phyloP scores from a whole-genome alignment of 2,329 filamentous ascomycete genomes.

The Dothiorella sarmentorum region DNA sequence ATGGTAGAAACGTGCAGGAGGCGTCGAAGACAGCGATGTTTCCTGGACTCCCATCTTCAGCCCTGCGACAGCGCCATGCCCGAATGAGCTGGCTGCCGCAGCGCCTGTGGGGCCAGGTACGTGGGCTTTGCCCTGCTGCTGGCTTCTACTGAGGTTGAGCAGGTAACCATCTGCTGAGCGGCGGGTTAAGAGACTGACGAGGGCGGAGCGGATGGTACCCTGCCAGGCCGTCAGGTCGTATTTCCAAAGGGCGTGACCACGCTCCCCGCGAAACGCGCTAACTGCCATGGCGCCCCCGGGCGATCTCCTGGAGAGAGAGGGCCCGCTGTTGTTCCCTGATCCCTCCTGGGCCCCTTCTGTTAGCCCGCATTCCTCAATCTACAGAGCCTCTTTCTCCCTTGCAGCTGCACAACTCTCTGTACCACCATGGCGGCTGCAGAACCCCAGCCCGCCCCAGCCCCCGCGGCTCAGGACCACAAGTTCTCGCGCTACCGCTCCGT shows the following conservation, averaged over 20 bases:
- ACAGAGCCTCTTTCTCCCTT: conserved; percentile 22
- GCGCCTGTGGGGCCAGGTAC: too few relatives aligned
- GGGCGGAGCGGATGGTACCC: neutral
- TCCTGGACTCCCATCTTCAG: neutral
- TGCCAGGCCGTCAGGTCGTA: neutral
- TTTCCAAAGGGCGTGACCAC: neutral
- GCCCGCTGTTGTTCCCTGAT: neutral
- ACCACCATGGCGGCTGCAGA: conserved; percentile 23
- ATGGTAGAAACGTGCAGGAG: neutral
- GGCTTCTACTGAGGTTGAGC: too few relatives aligned
- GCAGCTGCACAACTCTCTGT: conserved; percentile 18
- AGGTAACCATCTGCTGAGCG: too few relatives aligned
- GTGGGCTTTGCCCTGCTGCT: too few relatives aligned
- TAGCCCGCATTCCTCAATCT: neutral
- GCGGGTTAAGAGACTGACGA: too few relatives aligned
- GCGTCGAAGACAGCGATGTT: neutral
- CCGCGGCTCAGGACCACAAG: conserved; percentile 34
- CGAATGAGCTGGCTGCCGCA: too few relatives aligned
- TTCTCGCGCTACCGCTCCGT: conserved; percentile 59
- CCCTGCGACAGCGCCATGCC: neutral
- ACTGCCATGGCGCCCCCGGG: neutral
- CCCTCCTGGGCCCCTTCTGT: neutral
- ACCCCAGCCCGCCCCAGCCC: conserved; percentile 24
- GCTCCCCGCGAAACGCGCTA: conserved; percentile 5
- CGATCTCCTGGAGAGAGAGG: neutral